A percentile compares a stretch with the other conserved stretches of the same genome.
phyloP scores from a whole-genome alignment of 305 asterid genomes.

The Fraxinus baroniana region DNA sequence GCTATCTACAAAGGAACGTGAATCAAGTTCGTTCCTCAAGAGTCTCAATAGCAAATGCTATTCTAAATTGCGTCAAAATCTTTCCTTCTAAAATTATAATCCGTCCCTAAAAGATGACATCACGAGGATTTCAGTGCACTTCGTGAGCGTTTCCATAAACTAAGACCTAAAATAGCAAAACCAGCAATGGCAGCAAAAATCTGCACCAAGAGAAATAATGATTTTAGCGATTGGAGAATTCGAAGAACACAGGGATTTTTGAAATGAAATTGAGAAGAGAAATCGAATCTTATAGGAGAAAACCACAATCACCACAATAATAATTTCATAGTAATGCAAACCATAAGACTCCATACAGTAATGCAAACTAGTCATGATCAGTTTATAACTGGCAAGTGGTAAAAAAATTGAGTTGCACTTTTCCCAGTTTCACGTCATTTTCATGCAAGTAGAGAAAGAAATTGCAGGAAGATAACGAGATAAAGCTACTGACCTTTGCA shows the following conservation, averaged over 20 bases:
- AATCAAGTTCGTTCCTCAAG: neutral
- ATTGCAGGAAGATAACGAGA: neutral
- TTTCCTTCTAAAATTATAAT: neutral
- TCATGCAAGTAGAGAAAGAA: slow-evolving; percentile 7
- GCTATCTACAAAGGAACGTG: neutral
- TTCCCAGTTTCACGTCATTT: neutral
- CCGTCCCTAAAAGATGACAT: neutral
- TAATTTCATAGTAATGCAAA: neutral
- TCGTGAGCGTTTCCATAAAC: slow-evolving; percentile 67
- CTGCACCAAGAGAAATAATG: slow-evolving; percentile 40
- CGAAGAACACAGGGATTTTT: neutral
- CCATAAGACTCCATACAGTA: neutral
- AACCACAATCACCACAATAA: neutral
- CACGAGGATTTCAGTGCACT: slow-evolving; percentile 43
- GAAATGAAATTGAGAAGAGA: neutral
- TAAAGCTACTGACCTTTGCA: slow-evolving; percentile 58
- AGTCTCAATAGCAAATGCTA: neutral
- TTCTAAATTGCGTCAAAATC: neutral
- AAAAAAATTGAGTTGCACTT: neutral
- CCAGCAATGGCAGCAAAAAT: slow-evolving; percentile 71
- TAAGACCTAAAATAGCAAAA: slow-evolving; percentile 49
- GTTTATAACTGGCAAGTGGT: neutral
- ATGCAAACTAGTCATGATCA: slow-evolving; percentile 16
- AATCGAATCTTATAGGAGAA: neutral
- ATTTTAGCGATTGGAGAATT: slow-evolving; percentile 9